Base-by-base conservation (phyloP, 129 eudicot species). In the Oenanthe sinensis region DNA sequence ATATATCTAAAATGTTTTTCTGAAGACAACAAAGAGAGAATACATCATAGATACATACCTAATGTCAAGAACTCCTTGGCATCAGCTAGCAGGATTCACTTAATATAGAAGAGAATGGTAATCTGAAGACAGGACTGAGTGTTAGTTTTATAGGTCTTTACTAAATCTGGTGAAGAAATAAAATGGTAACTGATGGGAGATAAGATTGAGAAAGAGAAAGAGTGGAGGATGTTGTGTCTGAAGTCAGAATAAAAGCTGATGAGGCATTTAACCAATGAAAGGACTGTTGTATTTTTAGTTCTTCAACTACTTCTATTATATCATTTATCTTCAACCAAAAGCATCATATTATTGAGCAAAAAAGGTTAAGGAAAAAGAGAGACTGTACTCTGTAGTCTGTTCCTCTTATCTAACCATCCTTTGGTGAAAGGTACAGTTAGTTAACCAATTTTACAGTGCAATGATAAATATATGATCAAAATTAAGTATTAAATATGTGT, bases 141-240 rank as follows among this genome's bases (percentile, higher is more conserved):
- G 43, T 44, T 55, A 40, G 81, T 49, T 40, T 63, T 81, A 13
- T 44, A 12, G 20, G 33, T 24, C 2, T 83, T 81, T 79, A 69
- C 87, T 77, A 87, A 79, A 83, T 36, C 71, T 84, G 84, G 82
- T 69, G 81, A 74, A 78, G 74, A 71, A n/a, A 52, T 37, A 4
- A 62, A 74, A 71, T 52, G 63, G 65, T 71, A 75, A 36, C 16
- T 60, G 49, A 50, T 71, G 14, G 79, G 79, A 77, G 87, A 87
- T 81, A 83, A 86, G 89, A 81, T 79, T 68, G 71, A 42, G 71
- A 77, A 33, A 67, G 85, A 76, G 45, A 78, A 77, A 73, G 71
- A 71, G 79, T 45, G 48, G 77, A 45, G 40, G 72, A 33, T 28
- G 77, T 39, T 30, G 20, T 46, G 55, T 12, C 26, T 26, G 54